A percentile compares a stretch with the other conserved stretches of the same genome.
Evolutionary conservation across 2,329 filamentous ascomycete species (phyloP).

Genomic region (Neurospora sp.): DNA sequence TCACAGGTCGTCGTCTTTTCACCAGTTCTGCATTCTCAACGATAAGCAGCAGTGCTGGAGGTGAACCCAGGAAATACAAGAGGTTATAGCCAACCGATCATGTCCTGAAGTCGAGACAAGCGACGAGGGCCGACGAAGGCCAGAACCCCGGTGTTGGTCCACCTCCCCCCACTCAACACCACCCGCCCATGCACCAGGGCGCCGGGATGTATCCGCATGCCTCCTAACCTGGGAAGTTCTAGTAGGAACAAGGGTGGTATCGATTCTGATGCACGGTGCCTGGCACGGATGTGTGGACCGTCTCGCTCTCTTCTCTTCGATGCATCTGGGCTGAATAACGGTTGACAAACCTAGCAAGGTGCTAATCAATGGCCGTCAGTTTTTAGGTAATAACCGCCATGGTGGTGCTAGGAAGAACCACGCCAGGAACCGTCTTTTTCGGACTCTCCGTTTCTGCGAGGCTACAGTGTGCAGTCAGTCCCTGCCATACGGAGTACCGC

Average conservation of each 20-base stretch:
- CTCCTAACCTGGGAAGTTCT: constrained; percentile 7
- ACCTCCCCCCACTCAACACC: background rate
- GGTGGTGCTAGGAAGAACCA: background rate
- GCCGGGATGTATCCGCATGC: constrained; percentile 17
- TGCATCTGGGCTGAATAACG: background rate
- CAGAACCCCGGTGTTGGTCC: constrained; percentile 2
- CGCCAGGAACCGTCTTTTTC: background rate
- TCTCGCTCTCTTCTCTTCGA: background rate
- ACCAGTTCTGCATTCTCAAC: background rate
- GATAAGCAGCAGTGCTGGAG: background rate
- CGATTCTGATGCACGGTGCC: background rate
- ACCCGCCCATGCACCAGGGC: constrained; percentile 14
- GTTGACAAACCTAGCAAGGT: background rate
- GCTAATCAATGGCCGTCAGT: background rate
- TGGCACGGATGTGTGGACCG: background rate
- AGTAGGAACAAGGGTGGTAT: constrained; percentile 7
- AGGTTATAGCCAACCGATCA: background rate
- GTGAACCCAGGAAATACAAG: background rate
- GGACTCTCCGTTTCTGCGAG: background rate
- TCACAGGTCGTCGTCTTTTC: background rate
- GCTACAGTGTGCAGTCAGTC: background rate
- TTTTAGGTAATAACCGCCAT: background rate
- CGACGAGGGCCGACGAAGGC: constrained; percentile 1
- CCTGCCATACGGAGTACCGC: background rate
- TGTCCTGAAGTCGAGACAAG: background rate